A percentile compares a stretch with the other conserved stretches of the same genome.
Conservation (phyloP, 1,284 basidiomycete genomes). For the Ustilago sp. region DNA sequence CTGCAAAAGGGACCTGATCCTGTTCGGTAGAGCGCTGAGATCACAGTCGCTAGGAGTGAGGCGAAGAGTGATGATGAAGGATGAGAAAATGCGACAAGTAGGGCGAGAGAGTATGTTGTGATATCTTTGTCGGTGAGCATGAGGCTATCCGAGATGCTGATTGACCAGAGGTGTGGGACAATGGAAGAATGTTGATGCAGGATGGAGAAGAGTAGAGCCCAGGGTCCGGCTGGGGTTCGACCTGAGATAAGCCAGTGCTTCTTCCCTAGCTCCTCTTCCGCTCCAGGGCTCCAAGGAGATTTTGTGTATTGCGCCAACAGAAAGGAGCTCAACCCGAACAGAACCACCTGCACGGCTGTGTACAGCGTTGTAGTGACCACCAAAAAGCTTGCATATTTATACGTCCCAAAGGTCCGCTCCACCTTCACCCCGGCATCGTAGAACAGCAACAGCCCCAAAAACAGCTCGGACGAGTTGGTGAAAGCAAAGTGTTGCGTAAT, state of each 20-base stretch:
- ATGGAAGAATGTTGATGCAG: constrained; percentile 39
- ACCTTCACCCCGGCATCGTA: constrained; percentile 80
- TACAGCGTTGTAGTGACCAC: constrained; percentile 19
- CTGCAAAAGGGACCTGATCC: neutral
- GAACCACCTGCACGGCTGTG: constrained; percentile 13
- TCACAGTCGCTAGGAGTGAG: constrained; percentile 10
- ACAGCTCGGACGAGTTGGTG: constrained; percentile 84
- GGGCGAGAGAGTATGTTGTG: constrained; percentile 13
- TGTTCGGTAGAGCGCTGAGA: constrained; percentile 31
- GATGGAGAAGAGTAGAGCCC: constrained; percentile 31
- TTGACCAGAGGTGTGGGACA: constrained; percentile 41
- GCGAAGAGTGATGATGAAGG: constrained; percentile 3
- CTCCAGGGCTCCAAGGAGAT: too few species aligned
- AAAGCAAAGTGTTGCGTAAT: constrained; percentile 81
- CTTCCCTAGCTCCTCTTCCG: too few species aligned
- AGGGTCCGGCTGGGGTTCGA: constrained; percentile 32
- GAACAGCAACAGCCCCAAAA: constrained; percentile 80
- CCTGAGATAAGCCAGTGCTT: constrained; percentile 13
- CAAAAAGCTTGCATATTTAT: constrained; percentile 78
- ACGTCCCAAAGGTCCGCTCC: constrained; percentile 85
- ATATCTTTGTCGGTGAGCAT: constrained; percentile 29
- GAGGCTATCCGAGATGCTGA: constrained; percentile 16
- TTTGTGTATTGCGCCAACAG: neutral
- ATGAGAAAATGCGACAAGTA: constrained; percentile 31
- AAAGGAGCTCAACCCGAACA: constrained; percentile 8